These are phyloP conservation scores for Globisporangium nunn DNA, from an alignment of 352 stramenopile genomes.

Conservation along the genomic window DNA sequence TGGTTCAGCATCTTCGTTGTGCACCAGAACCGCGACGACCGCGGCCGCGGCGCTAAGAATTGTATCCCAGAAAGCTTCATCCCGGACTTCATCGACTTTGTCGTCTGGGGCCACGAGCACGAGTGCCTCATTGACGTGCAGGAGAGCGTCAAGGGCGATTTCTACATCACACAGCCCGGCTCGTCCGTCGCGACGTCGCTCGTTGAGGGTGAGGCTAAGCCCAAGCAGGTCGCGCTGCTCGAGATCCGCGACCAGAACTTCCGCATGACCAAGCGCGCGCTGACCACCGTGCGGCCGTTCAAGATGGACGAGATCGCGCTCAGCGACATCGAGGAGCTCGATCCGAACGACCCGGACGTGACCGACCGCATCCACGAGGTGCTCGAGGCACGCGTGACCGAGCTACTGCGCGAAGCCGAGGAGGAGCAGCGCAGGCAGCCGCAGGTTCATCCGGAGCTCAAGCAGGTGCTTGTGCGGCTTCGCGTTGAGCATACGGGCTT, in stretches of 20 bases:
- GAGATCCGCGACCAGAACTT: constrained; percentile 89
- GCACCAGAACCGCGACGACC: constrained; percentile 97
- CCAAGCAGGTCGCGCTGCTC: constrained; percentile 86
- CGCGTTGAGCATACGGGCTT: constrained; percentile 89
- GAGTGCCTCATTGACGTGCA: constrained; percentile 93
- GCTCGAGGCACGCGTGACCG: constrained; percentile 51
- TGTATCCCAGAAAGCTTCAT: constrained; percentile 98
- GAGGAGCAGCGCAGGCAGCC: constrained; percentile 28
- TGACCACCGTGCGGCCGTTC: constrained; percentile 92
- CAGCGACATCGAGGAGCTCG: constrained; percentile 78
- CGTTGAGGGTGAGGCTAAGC: constrained; percentile 76
- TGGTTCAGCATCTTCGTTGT: constrained; percentile 99
- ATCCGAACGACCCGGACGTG: constrained; percentile 88
- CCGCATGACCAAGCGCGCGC: constrained; percentile 68
- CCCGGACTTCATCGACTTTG: constrained; percentile 97
- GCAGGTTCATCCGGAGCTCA: constrained; percentile 20
- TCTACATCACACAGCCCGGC: constrained; percentile 95
- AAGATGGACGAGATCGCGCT: constrained; percentile 89
- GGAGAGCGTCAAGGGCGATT: constrained; percentile 93
- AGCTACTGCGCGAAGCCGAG: constrained; percentile 60
- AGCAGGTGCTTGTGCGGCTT: constrained; percentile 73
- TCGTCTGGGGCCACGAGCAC: constrained; percentile 98
- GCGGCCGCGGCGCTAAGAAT: constrained; percentile 91
- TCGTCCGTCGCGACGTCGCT: constrained; percentile 95
- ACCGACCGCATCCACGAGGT: constrained; percentile 62